Evolutionary conservation across 2,329 filamentous ascomycete species (phyloP).

Genomic region (Mollisiaceae sp.): DNA sequence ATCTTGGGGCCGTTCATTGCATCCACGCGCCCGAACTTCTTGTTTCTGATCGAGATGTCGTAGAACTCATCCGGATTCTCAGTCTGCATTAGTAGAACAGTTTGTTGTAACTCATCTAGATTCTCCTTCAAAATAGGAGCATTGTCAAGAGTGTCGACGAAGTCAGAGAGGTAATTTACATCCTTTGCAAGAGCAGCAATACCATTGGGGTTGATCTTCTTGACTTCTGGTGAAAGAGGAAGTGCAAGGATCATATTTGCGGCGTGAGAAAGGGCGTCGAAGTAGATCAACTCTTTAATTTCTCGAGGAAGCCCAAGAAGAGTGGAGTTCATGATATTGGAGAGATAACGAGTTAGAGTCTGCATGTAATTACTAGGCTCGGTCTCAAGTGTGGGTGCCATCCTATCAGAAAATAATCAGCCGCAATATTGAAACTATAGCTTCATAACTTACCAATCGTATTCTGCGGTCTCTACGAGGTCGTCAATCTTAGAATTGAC

Average conservation of each 20-base stretch:
- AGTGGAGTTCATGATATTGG: slow-evolving; percentile 96
- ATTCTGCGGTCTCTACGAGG: slow-evolving; percentile 94
- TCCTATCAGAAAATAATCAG: slow-evolving; percentile 46
- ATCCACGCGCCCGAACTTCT: slow-evolving; percentile 93
- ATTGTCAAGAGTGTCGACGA: slow-evolving; percentile 86
- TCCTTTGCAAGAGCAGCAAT: slow-evolving; percentile 82
- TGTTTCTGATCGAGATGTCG: slow-evolving; percentile 86
- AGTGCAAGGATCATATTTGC: slow-evolving; percentile 76
- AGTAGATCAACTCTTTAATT: slow-evolving; percentile 98
- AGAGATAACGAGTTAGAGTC: slow-evolving; percentile 88
- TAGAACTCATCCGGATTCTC: slow-evolving; percentile 98
- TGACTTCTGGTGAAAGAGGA: slow-evolving; percentile 60
- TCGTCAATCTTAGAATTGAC: slow-evolving; percentile 99
- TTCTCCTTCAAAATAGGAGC: slow-evolving; percentile 85
- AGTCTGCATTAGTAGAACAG: slow-evolving; percentile 82
- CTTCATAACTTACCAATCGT: slow-evolving; percentile 72
- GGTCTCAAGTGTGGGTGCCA: slow-evolving; percentile 62
- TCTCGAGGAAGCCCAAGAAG: slow-evolving; percentile 90
- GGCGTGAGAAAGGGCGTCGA: slow-evolving; percentile 91
- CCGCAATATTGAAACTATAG: slow-evolving; percentile 30
- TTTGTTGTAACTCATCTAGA: slow-evolving; percentile 92
- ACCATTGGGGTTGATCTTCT: slow-evolving; percentile 85
- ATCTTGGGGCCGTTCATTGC: slow-evolving; percentile 85
- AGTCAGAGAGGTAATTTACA: slow-evolving; percentile 81
- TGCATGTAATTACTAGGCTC: slow-evolving; percentile 95